Percentiles rank a stretch among this genome's conserved stretches.
Evolutionary conservation across 768 basidiomycete genomes (phyloP).

Genomic region (Tephrocybe sp.): DNA sequence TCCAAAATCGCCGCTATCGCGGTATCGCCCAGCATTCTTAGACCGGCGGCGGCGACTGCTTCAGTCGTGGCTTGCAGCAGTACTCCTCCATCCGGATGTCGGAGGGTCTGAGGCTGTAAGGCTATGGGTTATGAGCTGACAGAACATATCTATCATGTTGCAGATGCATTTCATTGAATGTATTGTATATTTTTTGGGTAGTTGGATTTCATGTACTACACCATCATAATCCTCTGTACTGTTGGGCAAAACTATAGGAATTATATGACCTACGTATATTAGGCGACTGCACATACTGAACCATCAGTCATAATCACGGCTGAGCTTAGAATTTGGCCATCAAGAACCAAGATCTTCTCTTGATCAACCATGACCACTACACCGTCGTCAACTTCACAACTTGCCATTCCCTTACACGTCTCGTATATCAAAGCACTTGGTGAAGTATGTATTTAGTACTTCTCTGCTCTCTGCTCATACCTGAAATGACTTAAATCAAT

Average conservation of each 20-base stretch:
- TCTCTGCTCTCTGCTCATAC: background rate
- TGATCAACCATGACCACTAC: constrained; percentile 7
- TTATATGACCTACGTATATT: too few relatives aligned
- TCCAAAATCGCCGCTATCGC: constrained; percentile 65
- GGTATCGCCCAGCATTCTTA: constrained; percentile 66
- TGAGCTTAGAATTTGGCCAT: background rate
- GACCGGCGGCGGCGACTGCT: constrained; percentile 57
- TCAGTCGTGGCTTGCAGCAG: constrained; percentile 62
- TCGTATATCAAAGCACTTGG: constrained; percentile 75
- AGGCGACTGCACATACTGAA: too few relatives aligned
- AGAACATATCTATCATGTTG: background rate
- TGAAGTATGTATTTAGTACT: constrained; percentile 38
- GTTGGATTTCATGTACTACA: background rate
- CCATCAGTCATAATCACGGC: too few relatives aligned
- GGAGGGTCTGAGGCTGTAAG: constrained; percentile 59
- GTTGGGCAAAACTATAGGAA: background rate
- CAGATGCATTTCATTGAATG: too few relatives aligned
- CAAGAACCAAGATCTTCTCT: background rate
- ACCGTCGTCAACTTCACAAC: background rate
- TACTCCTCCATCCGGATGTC: constrained; percentile 69
- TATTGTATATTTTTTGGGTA: background rate
- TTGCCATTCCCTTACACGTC: constrained; percentile 62
- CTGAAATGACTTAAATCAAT: background rate
- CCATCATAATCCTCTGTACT: background rate
- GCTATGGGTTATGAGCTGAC: constrained; percentile 55